These are phyloP conservation scores for Amaranthus tricolor DNA, from an alignment of 179 eudicot species.

Conservation along the genomic window DNA sequence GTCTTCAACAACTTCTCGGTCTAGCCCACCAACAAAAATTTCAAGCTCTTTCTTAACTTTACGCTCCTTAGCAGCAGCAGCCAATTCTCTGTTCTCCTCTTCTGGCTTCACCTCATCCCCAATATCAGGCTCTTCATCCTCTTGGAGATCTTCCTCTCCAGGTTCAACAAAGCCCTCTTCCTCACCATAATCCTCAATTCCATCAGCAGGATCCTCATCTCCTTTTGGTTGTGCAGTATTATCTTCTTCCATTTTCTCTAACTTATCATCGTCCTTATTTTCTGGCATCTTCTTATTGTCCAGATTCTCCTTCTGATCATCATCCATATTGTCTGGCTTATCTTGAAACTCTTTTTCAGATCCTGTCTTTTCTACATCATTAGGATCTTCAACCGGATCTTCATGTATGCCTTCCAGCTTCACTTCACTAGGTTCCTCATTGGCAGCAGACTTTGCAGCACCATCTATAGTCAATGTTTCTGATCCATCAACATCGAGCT, in stretches of 20 bases:
- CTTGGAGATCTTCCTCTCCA: conserved; percentile 49
- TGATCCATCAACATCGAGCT: conserved; percentile 32
- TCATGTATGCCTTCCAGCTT: conserved; percentile 23
- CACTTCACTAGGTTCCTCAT: conserved; percentile 31
- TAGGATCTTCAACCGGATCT: conserved; percentile 11
- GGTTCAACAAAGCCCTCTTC: conserved; percentile 54
- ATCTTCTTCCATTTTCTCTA: conserved; percentile 29
- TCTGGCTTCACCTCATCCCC: conserved; percentile 41
- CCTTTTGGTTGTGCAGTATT: conserved; percentile 26
- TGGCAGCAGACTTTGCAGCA: conserved; percentile 22
- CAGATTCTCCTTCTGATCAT: conserved; percentile 29
- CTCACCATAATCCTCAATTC: conserved; percentile 40
- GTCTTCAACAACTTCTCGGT: conserved; percentile 64
- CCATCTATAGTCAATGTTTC: conserved; percentile 22
- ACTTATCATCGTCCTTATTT: conserved; percentile 31
- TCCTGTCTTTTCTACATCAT: conserved; percentile 17
- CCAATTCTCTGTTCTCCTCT: conserved; percentile 51
- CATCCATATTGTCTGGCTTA: conserved; percentile 20
- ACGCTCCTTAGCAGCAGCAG: conserved; percentile 69
- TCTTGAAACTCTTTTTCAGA: conserved; percentile 18
- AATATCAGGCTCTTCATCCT: conserved; percentile 42
- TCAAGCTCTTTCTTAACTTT: conserved; percentile 70
- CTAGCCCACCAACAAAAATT: conserved; percentile 87
- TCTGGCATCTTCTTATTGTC: conserved; percentile 29
- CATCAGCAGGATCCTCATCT: conserved; percentile 34